Conservation (phyloP, 257 asterid genomes). For the Cruciata laevipes region DNA sequence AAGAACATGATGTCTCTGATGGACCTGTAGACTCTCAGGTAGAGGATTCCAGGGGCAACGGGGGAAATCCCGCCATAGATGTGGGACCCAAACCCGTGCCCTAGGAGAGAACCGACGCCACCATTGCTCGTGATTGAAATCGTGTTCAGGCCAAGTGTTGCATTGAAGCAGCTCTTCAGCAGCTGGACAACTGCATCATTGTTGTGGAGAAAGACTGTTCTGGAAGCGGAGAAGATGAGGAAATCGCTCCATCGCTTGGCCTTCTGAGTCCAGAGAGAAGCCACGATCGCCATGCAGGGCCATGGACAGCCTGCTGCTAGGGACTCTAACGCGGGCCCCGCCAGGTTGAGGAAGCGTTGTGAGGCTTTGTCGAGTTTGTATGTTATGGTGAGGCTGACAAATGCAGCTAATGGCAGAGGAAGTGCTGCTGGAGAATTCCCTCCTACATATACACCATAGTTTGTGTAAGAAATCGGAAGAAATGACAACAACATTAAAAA, state of each 20-base stretch:
- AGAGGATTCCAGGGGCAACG: slow-evolving; percentile 88
- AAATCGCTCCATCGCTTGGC: slow-evolving; percentile 91
- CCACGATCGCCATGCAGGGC: slow-evolving; percentile 99
- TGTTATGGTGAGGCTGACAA: slow-evolving; percentile 94
- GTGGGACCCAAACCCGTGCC: slow-evolving; percentile 97
- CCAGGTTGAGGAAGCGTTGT: slow-evolving; percentile 86
- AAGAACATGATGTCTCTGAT: slow-evolving; percentile 81
- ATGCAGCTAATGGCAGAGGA: slow-evolving; percentile 96
- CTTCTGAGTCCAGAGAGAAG: slow-evolving; percentile 95
- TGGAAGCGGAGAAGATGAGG: slow-evolving; percentile 86
- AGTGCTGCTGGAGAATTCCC: slow-evolving; percentile 81
- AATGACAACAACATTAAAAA: not conserved
- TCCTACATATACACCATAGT: slow-evolving; percentile 32
- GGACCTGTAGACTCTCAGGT: slow-evolving; percentile 71
- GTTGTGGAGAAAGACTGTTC: slow-evolving; percentile 93
- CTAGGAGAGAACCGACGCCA: slow-evolving; percentile 85
- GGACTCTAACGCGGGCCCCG: slow-evolving; percentile 93
- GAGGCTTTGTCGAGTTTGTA: slow-evolving; percentile 91
- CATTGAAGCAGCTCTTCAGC: slow-evolving; percentile 69
- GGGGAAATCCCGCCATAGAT: slow-evolving; percentile 83
- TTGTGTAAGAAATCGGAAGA: slow-evolving; percentile 4
- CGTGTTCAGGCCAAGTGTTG: slow-evolving; percentile 54
- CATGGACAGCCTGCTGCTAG: slow-evolving; percentile 99
- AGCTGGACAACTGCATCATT: slow-evolving; percentile 84
- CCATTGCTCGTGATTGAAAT: slow-evolving; percentile 62